phyloP scores from a whole-genome alignment of 1,284 basidiomycete genomes.

The Lentinus polychrous region DNA sequence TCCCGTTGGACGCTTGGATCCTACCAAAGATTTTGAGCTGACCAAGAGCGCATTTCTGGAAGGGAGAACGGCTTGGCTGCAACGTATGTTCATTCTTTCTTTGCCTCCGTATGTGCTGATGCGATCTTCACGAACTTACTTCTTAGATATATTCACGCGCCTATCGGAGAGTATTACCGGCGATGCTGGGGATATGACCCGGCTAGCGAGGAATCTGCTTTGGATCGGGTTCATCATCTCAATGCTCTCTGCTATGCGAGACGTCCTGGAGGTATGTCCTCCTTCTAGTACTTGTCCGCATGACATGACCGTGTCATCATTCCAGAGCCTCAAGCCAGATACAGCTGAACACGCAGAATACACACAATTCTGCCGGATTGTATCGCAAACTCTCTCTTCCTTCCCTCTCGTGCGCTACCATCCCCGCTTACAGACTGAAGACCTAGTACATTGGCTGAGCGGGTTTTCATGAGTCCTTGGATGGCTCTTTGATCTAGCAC shows the following conservation, averaged over 20 bases:
- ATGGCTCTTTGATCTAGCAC: too few relatives aligned
- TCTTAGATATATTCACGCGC: conserved; percentile 18
- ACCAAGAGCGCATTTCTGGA: conserved; percentile 18
- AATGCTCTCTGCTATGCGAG: conserved; percentile 20
- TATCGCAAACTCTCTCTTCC: not conserved
- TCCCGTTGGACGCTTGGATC: conserved; percentile 13
- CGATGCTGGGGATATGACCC: conserved; percentile 4
- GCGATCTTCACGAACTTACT: not conserved
- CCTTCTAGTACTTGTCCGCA: not conserved
- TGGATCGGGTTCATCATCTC: conserved; percentile 15
- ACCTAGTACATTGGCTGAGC: not conserved
- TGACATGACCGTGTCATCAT: not conserved
- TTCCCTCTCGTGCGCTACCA: not conserved
- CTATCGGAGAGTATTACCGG: conserved; percentile 14
- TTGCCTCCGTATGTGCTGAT: not conserved
- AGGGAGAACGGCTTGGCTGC: conserved; percentile 17
- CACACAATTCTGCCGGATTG: not conserved
- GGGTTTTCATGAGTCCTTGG: too few relatives aligned
- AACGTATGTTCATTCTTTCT: conserved; percentile 16
- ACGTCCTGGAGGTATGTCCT: conserved; percentile 16
- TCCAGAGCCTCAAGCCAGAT: not conserved
- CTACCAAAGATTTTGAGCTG: conserved; percentile 17
- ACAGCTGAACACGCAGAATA: not conserved
- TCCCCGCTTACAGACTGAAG: not conserved
- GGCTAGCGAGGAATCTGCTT: conserved; percentile 14